Conservation (phyloP, 352 stramenopile species). For the Globisporangium orthogonon region DNA sequence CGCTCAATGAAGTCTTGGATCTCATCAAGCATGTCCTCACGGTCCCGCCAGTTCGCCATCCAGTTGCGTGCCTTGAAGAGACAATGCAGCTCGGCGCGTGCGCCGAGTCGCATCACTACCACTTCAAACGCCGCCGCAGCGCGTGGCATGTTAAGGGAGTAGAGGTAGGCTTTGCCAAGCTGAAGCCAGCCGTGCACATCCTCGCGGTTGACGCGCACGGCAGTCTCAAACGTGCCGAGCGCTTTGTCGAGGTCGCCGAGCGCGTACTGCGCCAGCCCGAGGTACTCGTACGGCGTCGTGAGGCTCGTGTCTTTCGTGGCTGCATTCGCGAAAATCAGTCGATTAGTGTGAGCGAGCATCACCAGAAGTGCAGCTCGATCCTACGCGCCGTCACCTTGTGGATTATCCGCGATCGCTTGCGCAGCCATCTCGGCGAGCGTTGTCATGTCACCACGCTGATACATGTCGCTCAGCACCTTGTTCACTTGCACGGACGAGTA, state of each 20-base stretch:
- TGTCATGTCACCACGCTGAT: conserved; percentile 35
- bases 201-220: conserved; percentile 39
- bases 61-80: conserved; percentile 66
- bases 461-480: conserved; percentile 25
- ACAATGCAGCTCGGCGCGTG: conserved; percentile 22
- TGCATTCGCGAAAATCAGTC: neutral
- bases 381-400: conserved; percentile 14
- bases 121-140: conserved; percentile 42
- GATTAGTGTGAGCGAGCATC: neutral
- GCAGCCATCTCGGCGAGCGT: conserved; percentile 32
- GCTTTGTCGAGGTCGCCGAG: conserved; percentile 54
- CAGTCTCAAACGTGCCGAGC: conserved; percentile 47
- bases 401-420: conserved; percentile 37
- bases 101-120: conserved; percentile 34
- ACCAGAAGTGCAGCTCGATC: neutral
- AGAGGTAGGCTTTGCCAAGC: conserved; percentile 67
- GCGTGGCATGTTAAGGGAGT: conserved; percentile 31
- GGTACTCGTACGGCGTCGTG: conserved; percentile 57
- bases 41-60: conserved; percentile 60
- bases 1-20: conserved; percentile 19
- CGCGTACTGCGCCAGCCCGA: conserved; percentile 64
- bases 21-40: conserved; percentile 38
- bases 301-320: conserved; percentile 17
- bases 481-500: conserved; percentile 23
- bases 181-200: conserved; percentile 56